Evolutionary conservation across 1,284 basidiomycete species (phyloP).

Genomic region (Tylopilus orsonianus): DNA sequence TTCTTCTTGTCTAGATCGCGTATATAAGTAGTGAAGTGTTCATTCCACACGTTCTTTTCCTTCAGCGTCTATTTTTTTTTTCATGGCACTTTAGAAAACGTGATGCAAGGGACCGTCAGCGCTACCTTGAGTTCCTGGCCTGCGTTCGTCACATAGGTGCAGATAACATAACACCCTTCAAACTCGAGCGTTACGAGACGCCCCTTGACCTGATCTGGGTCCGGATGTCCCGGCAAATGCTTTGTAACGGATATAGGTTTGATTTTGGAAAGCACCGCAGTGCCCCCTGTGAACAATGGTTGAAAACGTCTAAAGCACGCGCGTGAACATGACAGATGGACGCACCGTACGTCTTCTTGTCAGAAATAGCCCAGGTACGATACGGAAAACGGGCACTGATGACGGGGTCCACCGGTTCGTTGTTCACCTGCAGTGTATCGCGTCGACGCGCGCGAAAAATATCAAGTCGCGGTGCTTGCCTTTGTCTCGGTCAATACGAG

Average conservation of each 20-base stretch:
- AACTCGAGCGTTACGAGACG: slow-evolving; percentile 84
- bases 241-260: slow-evolving; percentile 69
- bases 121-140: slow-evolving; percentile 75
- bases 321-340: neutral
- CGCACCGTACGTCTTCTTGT: slow-evolving; percentile 75
- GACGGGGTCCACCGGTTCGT: slow-evolving; percentile 57
- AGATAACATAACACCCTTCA: slow-evolving; percentile 67
- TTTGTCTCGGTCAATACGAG: slow-evolving; percentile 83
- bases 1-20: slow-evolving; percentile 73
- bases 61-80: slow-evolving; percentile 56
- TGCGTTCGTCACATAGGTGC: slow-evolving; percentile 89
- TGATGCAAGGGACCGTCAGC: neutral
- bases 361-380: slow-evolving; percentile 72
- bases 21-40: slow-evolving; percentile 72
- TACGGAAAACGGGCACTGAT: slow-evolving; percentile 63
- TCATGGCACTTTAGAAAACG: slow-evolving; percentile 4
- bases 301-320: neutral
- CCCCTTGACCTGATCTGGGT: slow-evolving; percentile 63
- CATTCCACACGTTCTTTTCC: slow-evolving; percentile 75
- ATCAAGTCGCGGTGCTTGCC: slow-evolving; percentile 37
- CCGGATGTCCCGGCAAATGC: slow-evolving; percentile 71
- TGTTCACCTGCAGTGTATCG: slow-evolving; percentile 53
- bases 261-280: slow-evolving; percentile 77
- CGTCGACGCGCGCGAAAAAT: neutral
- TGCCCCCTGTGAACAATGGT: slow-evolving; percentile 58